Conservation (phyloP, 192 early-diverging fungal genomes). For the Backusella macrospora region DNA sequence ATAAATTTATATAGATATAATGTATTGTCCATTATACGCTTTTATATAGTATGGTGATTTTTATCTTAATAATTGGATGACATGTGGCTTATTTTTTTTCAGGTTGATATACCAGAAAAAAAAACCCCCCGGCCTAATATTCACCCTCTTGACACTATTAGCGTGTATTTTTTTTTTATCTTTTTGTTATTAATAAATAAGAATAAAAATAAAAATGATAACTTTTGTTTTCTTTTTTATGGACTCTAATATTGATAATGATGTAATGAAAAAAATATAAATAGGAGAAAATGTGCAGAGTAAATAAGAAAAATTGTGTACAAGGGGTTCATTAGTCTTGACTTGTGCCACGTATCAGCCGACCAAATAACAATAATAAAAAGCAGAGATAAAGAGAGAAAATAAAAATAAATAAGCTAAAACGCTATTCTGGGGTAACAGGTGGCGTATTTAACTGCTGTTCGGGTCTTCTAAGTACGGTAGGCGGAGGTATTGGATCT, state of each 20-base stretch:
- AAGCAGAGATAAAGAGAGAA: neutral
- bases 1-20: too few species aligned
- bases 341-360: neutral
- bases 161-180: neutral
- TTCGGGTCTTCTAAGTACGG: constrained; percentile 47
- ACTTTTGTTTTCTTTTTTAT: neutral
- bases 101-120: neutral
- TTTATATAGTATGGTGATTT: too few species aligned
- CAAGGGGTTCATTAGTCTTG: neutral
- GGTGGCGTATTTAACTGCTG: constrained; percentile 5
- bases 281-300: neutral
- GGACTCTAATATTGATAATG: neutral
- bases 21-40: too few species aligned
- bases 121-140: neutral
- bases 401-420: neutral
- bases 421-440: constrained; percentile 7
- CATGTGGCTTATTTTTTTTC: neutral
- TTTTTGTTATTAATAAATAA: neutral
- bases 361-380: neutral
- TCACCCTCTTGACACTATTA: constrained; percentile 8
- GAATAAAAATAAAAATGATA: too few species aligned
- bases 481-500: constrained; percentile 59
- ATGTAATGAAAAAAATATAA: neutral
- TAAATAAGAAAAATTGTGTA: neutral
- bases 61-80: neutral